Percentiles rank a stretch among this genome's conserved stretches.
phyloP scores from a whole-genome alignment of 2,329 filamentous ascomycete species.

The Oidium heveae region DNA sequence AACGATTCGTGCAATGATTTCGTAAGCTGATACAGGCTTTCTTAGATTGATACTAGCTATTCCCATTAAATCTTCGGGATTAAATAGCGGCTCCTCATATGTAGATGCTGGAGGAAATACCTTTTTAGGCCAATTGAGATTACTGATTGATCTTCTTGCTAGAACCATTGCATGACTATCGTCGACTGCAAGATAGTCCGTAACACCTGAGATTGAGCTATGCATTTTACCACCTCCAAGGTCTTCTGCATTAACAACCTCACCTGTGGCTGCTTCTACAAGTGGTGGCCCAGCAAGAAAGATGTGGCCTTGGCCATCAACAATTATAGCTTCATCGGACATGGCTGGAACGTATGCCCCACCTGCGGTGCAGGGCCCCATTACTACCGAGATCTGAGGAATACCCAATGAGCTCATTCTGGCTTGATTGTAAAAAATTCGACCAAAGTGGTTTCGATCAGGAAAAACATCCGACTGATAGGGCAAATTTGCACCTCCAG shows the following conservation, averaged over 20 bases:
- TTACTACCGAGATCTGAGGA: slow-evolving; percentile 82
- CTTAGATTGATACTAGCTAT: slow-evolving; percentile 81
- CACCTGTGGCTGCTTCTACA: slow-evolving; percentile 87
- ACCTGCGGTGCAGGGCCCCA: slow-evolving; percentile 91
- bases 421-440: slow-evolving; percentile 96
- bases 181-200: slow-evolving; percentile 83
- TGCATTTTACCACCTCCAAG: slow-evolving; percentile 78
- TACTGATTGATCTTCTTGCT: slow-evolving; percentile 58
- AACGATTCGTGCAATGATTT: slow-evolving; percentile 79
- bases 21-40: slow-evolving; percentile 61
- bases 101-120: slow-evolving; percentile 16
- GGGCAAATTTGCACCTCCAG: slow-evolving; percentile 80
- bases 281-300: slow-evolving; percentile 86
- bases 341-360: slow-evolving; percentile 92
- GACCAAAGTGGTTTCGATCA: slow-evolving; percentile 74
- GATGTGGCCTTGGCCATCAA: slow-evolving; percentile 86
- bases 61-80: slow-evolving; percentile 55
- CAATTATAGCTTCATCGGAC: slow-evolving; percentile 94
- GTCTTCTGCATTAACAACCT: slow-evolving; percentile 74
- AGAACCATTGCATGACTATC: slow-evolving; percentile 79
- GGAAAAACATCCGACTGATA: slow-evolving; percentile 93
- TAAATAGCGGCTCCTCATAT: slow-evolving; percentile 60
- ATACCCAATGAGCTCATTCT: slow-evolving; percentile 75
- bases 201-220: slow-evolving; percentile 73
- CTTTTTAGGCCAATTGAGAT: slow-evolving; percentile 61